phyloP scores from a whole-genome alignment of 164 flowering plant genomes.

The Magnolia officinalis region DNA sequence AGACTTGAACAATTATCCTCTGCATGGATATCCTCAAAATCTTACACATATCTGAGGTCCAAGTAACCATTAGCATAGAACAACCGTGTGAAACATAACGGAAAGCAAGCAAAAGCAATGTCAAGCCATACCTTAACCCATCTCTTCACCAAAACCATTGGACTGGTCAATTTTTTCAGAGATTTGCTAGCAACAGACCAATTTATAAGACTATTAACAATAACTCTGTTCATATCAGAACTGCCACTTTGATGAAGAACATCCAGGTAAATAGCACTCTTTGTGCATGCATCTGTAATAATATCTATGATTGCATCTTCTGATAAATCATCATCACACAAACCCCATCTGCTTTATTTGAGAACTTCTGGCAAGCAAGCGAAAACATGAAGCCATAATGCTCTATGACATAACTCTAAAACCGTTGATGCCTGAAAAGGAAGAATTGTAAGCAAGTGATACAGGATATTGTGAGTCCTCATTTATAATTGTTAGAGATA shows the following conservation, averaged over 20 bases:
- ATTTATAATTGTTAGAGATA: neutral
- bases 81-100: conserved; percentile 1
- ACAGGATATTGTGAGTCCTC: neutral
- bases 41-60: conserved; percentile 51
- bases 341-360: conserved; percentile 22
- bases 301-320: conserved; percentile 45
- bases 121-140: conserved; percentile 79
- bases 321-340: conserved; percentile 27
- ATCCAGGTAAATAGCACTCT: conserved; percentile 55
- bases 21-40: conserved; percentile 20
- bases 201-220: conserved; percentile 40
- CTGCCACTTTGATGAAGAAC: conserved; percentile 51
- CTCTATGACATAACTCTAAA: conserved; percentile 49
- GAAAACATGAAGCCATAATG: conserved; percentile 64
- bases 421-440: conserved; percentile 62
- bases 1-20: conserved; percentile 33
- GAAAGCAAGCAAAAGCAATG: neutral
- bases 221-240: conserved; percentile 25
- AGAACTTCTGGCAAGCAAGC: conserved; percentile 40
- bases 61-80: conserved; percentile 19
- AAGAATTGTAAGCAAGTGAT: neutral
- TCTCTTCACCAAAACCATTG: conserved; percentile 55
- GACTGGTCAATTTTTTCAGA: conserved; percentile 42
- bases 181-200: conserved; percentile 56
- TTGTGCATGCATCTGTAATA: conserved; percentile 52